Base-by-base conservation (phyloP, 208 protist species). In the Tetramitus jugosus region DNA sequence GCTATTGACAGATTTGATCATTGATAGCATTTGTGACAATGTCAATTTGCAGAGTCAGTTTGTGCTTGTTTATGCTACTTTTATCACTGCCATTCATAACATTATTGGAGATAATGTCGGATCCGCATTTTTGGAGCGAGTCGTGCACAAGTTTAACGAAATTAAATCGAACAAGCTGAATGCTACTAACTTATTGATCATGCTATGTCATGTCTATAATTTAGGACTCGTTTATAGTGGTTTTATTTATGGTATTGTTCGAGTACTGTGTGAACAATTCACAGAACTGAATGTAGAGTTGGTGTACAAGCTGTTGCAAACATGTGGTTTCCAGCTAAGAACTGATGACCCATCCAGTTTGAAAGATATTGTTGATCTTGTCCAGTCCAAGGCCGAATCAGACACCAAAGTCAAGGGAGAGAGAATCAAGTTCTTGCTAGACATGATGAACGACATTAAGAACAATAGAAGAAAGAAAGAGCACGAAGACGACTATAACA, bases 141-240 rank as follows among this genome's bases (percentile, higher is more conserved):
- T 23, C 10, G 29, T 33, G 10, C 3, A n/a, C 29, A 4, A 62
- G 10, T 74, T 53, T 37, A 31, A 74, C 4, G 14, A 7, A 3
- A 33, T 35, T 35, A 37, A 29, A 33, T 33, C 8, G 17, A 33
- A 3, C 23, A 45, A 31, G 33, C 13, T 29, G 26, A 43, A 53
- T 39, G 17, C 42, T 3, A 46, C 23, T 26, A 74, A 74, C 20
- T 74, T 74, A 23, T 35, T 74, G 10, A 53, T 39, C 17, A 20
- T 74, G 0, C 46, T 53, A 53, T 74, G 67, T 74, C 42, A 74
- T 53, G 39, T 74, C 0, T 74, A 53, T 43, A 74, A 74, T 53
- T 23, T 74, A 2, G 67, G 42, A 26, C 33, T 74, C 33, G 37
- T 49, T 37, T 74, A 39, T 74, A 40, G 42, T 53, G 39, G 67